Evolutionary conservation across 176 grass and related monocot genomes (phyloP).

Genomic region (Saccharum spontaneum): DNA sequence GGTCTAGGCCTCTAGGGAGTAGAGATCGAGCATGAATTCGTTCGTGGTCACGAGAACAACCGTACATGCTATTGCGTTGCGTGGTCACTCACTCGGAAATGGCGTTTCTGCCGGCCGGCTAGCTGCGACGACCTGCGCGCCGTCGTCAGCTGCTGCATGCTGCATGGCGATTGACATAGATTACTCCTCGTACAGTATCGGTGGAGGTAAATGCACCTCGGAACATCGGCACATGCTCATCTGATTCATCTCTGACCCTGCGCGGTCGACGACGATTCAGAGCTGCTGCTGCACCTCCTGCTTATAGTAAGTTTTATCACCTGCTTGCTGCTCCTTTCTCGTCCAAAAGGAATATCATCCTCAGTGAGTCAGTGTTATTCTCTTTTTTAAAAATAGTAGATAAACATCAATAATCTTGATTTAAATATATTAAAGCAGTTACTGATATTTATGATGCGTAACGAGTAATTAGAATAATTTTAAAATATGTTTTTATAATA

Average conservation of each 20-base stretch:
- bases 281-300: not conserved
- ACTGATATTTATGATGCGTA: too few relatives aligned
- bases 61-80: not conserved
- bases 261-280: not conserved
- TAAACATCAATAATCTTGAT: too few relatives aligned
- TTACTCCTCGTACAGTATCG: not conserved
- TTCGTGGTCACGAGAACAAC: not conserved
- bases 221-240: not conserved
- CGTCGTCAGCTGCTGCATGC: not conserved
- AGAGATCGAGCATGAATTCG: not conserved
- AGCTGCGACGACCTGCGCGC: not conserved
- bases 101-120: not conserved
- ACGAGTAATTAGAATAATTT: too few relatives aligned
- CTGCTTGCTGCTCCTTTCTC: not conserved
- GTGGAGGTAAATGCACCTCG: not conserved
- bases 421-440: too few relatives aligned
- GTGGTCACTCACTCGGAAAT: not conserved
- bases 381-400: too few relatives aligned
- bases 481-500: too few relatives aligned
- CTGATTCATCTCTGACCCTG: not conserved
- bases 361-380: too few relatives aligned
- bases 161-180: not conserved
- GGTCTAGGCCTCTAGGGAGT: too few relatives aligned
- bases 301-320: too few relatives aligned
- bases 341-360: too few relatives aligned